Evolutionary conservation across 2,329 filamentous ascomycete genomes (phyloP).

Genomic region (Thielaviopsis cerberus): DNA sequence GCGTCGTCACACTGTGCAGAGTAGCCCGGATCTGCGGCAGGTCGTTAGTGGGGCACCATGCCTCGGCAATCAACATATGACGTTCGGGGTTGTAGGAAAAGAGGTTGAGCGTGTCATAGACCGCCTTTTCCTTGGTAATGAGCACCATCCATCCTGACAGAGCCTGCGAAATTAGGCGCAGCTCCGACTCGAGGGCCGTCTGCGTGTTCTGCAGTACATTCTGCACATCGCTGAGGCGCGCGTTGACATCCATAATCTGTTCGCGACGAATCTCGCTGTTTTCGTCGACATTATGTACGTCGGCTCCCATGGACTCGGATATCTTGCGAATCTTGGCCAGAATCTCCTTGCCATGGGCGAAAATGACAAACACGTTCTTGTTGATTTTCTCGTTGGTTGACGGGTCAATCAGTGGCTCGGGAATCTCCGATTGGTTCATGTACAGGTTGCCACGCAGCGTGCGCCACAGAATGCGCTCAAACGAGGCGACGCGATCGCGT

Average conservation of each 20-base stretch:
- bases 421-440: conserved; percentile 99
- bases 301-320: conserved; percentile 87
- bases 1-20: conserved; percentile 88
- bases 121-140: conserved; percentile 93
- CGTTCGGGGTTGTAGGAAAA: conserved; percentile 93
- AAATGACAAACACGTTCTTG: conserved; percentile 99
- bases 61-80: conserved; percentile 92
- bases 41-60: conserved; percentile 88
- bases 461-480: conserved; percentile 94
- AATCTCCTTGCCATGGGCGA: conserved; percentile 95
- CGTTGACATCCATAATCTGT: conserved; percentile 95
- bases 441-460: conserved; percentile 94
- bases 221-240: conserved; percentile 70
- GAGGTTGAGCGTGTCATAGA: conserved; percentile 85
- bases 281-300: conserved; percentile 92
- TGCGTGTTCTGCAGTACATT: conserved; percentile 92
- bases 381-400: conserved; percentile 76
- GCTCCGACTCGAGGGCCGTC: conserved; percentile 76
- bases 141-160: conserved; percentile 95
- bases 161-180: conserved; percentile 81
- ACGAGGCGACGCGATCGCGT: conserved; percentile 78
- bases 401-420: conserved; percentile 79
- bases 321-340: conserved; percentile 98
- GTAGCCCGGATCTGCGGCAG: conserved; percentile 79
- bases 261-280: conserved; percentile 88